These are phyloP conservation scores for Phytopythium aichiense DNA, from an alignment of 352 stramenopile genomes.

Conservation along the genomic window DNA sequence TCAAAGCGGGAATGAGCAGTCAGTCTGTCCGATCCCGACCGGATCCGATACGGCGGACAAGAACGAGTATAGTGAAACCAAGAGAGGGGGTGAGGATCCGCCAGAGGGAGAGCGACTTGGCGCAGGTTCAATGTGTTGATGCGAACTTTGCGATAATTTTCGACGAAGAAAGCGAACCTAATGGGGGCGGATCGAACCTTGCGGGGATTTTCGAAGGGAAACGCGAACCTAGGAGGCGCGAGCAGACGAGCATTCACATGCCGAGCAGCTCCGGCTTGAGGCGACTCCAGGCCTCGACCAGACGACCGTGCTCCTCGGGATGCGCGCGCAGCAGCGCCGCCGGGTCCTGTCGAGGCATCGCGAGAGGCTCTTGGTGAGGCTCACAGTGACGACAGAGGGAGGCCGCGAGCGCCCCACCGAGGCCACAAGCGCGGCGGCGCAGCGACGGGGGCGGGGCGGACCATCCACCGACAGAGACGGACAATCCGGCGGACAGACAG, in stretches of 20 bases:
- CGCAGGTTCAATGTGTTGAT: constrained; percentile 1
- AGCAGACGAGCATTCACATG: constrained; percentile 15
- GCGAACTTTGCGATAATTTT: neutral
- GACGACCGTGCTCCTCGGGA: constrained; percentile 62
- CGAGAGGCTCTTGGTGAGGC: too few species aligned
- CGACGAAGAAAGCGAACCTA: too few species aligned
- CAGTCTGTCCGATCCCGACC: too few species aligned
- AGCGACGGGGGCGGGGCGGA: constrained; percentile 4
- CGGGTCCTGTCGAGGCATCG: constrained; percentile 37
- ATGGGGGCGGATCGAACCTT: too few species aligned
- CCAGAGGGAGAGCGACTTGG: too few species aligned
- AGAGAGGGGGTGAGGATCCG: too few species aligned
- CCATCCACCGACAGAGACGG: neutral
- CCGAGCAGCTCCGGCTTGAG: constrained; percentile 72
- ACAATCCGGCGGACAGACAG: constrained; percentile 2
- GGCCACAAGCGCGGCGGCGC: neutral
- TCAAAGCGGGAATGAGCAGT: too few species aligned
- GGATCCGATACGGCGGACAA: too few species aligned
- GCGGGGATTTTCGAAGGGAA: neutral
- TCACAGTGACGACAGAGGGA: constrained; percentile 6
- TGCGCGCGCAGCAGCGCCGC: constrained; percentile 64
- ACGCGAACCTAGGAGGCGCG: neutral
- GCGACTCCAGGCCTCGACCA: constrained; percentile 64
- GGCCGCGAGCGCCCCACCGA: neutral
- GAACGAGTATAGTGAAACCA: too few species aligned